phyloP scores from a whole-genome alignment of 1,284 basidiomycete species.

The Calocybe gambosa region DNA sequence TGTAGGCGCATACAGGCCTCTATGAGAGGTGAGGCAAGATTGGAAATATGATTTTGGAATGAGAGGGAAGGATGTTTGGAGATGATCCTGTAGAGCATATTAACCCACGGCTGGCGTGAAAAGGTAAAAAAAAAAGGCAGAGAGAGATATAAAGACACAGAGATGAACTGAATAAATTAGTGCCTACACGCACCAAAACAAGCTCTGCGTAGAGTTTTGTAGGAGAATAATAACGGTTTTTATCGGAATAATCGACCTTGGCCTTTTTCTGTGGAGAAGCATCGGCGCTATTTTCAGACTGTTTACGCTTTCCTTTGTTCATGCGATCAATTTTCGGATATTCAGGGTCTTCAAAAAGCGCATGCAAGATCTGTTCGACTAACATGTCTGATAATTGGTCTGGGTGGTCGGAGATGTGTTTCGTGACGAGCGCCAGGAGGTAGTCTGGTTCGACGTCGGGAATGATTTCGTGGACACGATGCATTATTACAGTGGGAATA shows the following conservation, averaged over 20 bases:
- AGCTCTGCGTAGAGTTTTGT: conserved; percentile 42
- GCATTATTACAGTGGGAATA: conserved; percentile 21
- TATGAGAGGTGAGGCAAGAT: conserved; percentile 28
- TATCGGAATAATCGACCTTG: conserved; percentile 46
- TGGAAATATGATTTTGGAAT: conserved; percentile 51
- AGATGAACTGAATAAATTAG: background rate
- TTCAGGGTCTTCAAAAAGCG: conserved; percentile 51
- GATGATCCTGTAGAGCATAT: conserved; percentile 35
- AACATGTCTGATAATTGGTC: conserved; percentile 26
- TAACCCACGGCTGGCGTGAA: background rate
- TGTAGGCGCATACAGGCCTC: conserved; percentile 54
- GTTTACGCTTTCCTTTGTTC: conserved; percentile 43
- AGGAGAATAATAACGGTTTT: conserved; percentile 34
- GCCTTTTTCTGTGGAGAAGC: conserved; percentile 24
- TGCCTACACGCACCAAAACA: conserved; percentile 37
- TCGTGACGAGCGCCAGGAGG: conserved; percentile 38
- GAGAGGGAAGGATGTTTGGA: conserved; percentile 50
- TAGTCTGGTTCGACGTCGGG: conserved; percentile 59
- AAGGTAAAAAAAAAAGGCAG: background rate
- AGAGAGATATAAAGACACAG: background rate
- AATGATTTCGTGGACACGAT: conserved; percentile 57
- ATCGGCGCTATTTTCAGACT: conserved; percentile 15
- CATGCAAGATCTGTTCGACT: conserved; percentile 49
- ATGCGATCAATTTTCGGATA: conserved; percentile 57
- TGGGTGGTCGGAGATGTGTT: conserved; percentile 27